A percentile compares a stretch with the other conserved stretches of the same genome.
These are phyloP conservation scores for Orbilia oligospora DNA, from an alignment of 2,329 filamentous ascomycete genomes.

Conservation along the genomic window DNA sequence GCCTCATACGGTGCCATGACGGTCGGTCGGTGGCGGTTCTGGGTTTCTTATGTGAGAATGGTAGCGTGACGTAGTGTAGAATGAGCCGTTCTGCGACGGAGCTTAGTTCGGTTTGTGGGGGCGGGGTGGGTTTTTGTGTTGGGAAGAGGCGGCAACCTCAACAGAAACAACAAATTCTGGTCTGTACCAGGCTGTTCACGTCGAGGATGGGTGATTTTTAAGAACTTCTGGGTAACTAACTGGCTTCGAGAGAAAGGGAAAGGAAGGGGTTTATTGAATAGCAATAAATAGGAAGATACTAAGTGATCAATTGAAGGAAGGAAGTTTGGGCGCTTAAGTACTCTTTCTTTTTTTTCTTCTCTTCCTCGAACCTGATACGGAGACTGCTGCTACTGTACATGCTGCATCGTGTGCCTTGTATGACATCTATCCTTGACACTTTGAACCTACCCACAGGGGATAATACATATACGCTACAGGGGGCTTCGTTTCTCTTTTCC, in stretches of 20 bases:
- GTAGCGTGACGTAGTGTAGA: neutral
- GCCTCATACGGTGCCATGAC: slow-evolving; percentile 40
- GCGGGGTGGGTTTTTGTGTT: neutral
- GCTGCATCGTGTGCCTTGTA: neutral
- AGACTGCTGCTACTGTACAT: neutral
- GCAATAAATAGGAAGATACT: too few relatives aligned
- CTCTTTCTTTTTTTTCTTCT: neutral
- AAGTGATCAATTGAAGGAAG: too few relatives aligned
- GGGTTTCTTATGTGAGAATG: neutral
- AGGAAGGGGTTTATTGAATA: neutral
- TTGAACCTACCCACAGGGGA: neutral
- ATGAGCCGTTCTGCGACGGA: slow-evolving; percentile 16
- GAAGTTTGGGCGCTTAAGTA: neutral
- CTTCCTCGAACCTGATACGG: neutral
- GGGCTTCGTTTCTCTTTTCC: neutral
- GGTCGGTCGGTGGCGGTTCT: neutral
- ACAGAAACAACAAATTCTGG: neutral
- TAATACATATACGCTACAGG: too few relatives aligned
- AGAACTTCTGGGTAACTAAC: neutral
- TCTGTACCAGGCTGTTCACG: neutral
- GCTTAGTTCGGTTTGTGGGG: neutral
- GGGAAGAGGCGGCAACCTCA: neutral
- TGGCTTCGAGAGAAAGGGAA: neutral
- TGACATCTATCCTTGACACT: neutral
- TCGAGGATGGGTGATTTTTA: neutral